These are phyloP conservation scores for Chlorella sp. DNA, from an alignment of 139 green algal species.

Conservation along the genomic window DNA sequence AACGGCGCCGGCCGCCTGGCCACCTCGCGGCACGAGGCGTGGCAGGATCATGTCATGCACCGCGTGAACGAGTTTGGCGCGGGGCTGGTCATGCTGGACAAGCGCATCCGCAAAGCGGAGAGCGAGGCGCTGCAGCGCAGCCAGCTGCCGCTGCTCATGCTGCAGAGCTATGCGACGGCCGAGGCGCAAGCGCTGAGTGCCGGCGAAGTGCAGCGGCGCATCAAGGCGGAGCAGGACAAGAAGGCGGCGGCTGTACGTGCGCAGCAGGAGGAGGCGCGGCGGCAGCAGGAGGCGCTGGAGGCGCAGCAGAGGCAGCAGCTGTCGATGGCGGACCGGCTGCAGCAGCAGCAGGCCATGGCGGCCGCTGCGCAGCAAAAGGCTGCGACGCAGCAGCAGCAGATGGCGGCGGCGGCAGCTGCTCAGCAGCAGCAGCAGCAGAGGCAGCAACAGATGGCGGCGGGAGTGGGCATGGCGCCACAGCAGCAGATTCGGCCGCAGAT, in stretches of 20 bases:
- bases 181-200: slow-evolving; percentile 10
- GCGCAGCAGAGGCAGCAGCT: slow-evolving; percentile 18
- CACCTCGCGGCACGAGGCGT: slow-evolving; percentile 18
- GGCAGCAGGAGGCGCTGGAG: slow-evolving; percentile 6
- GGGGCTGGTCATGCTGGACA: background rate
- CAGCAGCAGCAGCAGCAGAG: slow-evolving; percentile 6
- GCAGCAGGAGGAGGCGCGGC: background rate
- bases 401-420: slow-evolving; percentile 9
- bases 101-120: slow-evolving; percentile 1
- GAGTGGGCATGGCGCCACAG: background rate
- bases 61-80: slow-evolving; percentile 17
- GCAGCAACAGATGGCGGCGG: background rate
- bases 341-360: slow-evolving; percentile 24
- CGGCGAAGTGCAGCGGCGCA: background rate
- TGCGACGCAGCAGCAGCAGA: background rate
- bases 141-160: slow-evolving; percentile 16
- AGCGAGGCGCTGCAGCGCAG: background rate
- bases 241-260: background rate
- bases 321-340: background rate
- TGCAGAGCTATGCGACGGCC: slow-evolving; percentile 41
- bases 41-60: slow-evolving; percentile 19
- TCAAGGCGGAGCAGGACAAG: background rate
- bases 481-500: background rate
- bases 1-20: background rate
- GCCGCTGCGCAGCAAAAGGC: slow-evolving; percentile 21